phyloP scores from a whole-genome alignment of 768 basidiomycete species.

The Amanita polypyramis region DNA sequence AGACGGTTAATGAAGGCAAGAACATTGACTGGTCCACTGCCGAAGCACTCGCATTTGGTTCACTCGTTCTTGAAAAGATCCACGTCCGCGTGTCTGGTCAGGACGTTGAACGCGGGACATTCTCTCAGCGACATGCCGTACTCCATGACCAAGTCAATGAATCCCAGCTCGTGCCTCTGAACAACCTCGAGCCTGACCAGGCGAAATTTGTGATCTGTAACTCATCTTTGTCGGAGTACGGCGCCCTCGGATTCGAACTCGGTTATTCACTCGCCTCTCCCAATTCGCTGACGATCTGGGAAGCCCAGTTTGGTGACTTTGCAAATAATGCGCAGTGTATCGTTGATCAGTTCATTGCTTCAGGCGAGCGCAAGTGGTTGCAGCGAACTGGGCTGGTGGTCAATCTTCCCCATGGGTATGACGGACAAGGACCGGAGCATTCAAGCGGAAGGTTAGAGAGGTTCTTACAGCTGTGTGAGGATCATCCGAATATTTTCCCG shows the following conservation, averaged over 20 bases:
- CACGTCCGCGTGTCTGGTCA: conserved; percentile 96
- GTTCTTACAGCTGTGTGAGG: conserved; percentile 96
- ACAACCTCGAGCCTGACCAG: conserved; percentile 79
- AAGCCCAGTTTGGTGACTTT: conserved; percentile 98
- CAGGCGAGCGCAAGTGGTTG: conserved; percentile 96
- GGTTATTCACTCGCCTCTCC: conserved; percentile 98
- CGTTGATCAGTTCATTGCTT: conserved; percentile 97
- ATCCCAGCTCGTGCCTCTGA: conserved; percentile 80
- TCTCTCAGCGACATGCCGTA: conserved; percentile 96
- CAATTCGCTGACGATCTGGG: conserved; percentile 89
- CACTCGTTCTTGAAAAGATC: conserved; percentile 84
- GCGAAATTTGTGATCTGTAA: conserved; percentile 94
- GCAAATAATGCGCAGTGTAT: conserved; percentile 96
- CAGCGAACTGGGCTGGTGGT: conserved; percentile 89
- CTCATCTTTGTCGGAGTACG: conserved; percentile 93
- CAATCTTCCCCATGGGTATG: conserved; percentile 89
- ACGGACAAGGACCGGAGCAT: conserved; percentile 98
- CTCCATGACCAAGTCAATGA: conserved; percentile 94
- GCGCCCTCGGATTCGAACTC: conserved; percentile 92
- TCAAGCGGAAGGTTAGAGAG: conserved; percentile 92
- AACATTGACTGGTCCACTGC: conserved; percentile 99
- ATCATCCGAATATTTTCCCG: conserved; percentile 89
- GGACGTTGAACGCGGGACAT: conserved; percentile 97
- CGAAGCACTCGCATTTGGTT: conserved; percentile 93
- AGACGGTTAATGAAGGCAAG: conserved; percentile 81